Conservation (phyloP, 2,329 filamentous ascomycete genomes). For the Calonectria pauciramosa region DNA sequence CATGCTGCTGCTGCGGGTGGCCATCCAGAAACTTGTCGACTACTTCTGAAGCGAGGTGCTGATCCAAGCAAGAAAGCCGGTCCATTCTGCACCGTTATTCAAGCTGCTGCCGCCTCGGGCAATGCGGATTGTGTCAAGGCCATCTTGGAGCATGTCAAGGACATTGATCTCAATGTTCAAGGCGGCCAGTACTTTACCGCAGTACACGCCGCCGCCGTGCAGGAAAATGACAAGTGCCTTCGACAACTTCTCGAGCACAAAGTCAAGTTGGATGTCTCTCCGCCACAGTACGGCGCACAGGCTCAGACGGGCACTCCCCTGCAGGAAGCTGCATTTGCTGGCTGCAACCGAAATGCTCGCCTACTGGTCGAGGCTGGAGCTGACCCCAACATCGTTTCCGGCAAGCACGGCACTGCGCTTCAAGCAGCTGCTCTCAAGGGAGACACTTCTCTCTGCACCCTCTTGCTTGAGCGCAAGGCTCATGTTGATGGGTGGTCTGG, state of each 20-base stretch:
- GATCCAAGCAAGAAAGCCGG: conserved; percentile 16
- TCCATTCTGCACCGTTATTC: conserved; percentile 21
- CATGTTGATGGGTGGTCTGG: conserved; percentile 8
- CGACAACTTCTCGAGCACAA: conserved; percentile 21
- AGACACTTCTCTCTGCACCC: conserved; percentile 17
- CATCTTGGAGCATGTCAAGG: conserved; percentile 16
- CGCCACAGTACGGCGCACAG: background rate
- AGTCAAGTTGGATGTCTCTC: conserved; percentile 12
- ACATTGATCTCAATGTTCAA: conserved; percentile 24
- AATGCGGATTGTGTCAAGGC: conserved; percentile 21
- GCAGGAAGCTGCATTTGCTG: conserved; percentile 22
- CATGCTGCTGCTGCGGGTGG: conserved; percentile 27
- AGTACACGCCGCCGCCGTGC: conserved; percentile 22
- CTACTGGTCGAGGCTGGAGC: conserved; percentile 28
- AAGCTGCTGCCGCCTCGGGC: conserved; percentile 25
- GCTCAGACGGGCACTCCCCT: conserved; percentile 20
- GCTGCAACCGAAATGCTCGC: conserved; percentile 31
- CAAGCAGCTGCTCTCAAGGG: conserved; percentile 32
- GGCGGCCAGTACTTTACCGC: conserved; percentile 22
- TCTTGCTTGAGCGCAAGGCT: conserved; percentile 8
- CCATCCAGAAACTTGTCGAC: background rate
- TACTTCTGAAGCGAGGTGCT: conserved; percentile 21
- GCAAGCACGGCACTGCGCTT: conserved; percentile 26
- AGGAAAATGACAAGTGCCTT: conserved; percentile 24
- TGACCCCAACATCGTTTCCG: conserved; percentile 21